Base-by-base conservation (phyloP, 1,284 basidiomycete genomes). In the Cystobasidiaceae sp. region DNA sequence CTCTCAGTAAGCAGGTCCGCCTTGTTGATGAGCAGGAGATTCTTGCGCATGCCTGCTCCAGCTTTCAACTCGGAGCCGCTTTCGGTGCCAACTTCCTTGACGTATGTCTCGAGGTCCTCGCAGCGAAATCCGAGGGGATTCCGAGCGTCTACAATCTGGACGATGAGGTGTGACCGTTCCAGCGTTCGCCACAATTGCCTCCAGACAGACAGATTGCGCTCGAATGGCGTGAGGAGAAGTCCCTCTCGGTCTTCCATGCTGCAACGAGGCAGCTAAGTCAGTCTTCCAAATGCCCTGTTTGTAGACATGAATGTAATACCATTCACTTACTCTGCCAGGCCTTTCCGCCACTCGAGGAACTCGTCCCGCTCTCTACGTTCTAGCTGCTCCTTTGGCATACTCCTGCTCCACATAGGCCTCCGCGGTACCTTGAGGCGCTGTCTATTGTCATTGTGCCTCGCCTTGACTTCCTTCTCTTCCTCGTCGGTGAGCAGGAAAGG, bases 131-230 rank as follows among this genome's bases (percentile, higher is more conserved):
- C 82, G 13, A 93, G 79, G 0, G 93, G 93, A 79, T 96, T 96
- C 45, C 93, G 84, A 9, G 91, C 93, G 75, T 97, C 93, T 50
- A 97, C 91, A 67, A 97, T 97, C 78, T 97, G 93, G 0, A 97
- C 90, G 43, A 97, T 79, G 11, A 97, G 83, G 73, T 96, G 91
- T 4, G 92, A 94, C 45, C 93, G 85, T 78, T 97, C 93, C 19
- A 96, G 77, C 0, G 97, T 93, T 68, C 93, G 83, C 93, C 93
- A 97, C 3, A 97, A 82, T 74, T 97, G 93, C 52, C 93, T 82
- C 93, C 93, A 97, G 11, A 97, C 90, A 80, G 96, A 92, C 25
- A 97, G 80, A 75, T 97, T 97, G 57, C 93, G 87, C 76, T 97
- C 93, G 73, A 96, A 97, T 0, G 93, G 93, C 0, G 93, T 97